Evolutionary conservation across 495 filamentous ascomycete genomes (phyloP), one percentile per base, ranked within the genome.

Genomic region (Parachaetomium inaequale): DNA sequence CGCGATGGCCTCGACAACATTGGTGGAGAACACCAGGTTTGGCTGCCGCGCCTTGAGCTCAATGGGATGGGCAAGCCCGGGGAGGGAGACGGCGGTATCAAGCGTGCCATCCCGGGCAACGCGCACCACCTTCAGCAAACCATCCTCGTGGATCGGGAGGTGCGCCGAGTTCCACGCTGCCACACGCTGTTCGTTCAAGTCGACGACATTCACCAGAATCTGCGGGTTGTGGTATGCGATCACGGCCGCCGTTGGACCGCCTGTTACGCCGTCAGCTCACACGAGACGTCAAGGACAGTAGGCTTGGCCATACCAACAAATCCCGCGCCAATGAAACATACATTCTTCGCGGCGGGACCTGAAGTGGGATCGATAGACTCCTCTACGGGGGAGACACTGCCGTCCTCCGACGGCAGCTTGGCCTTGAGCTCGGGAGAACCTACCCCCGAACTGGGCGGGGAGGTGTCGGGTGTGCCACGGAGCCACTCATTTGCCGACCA

Each of bases 91-190:
- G 55, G 54, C 62, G 45, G 59, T 70, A 60, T 62, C 56, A n/a
- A 65, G 58, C 1, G 70, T 72, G 17, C 84, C 83, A 63, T 91
- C 88, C 38, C 89, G 79, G 10, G 85, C 78, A 7, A 82, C 72
- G 36, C 82, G 77, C 8, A 93, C 87, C 8, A 92, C 79, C n/a
- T 87, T 82, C 19, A 81, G 64, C 7, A 94, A 75, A 0, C 86
- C 89, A 2, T 87, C 84, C 69, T 94, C 90, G 71, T 89, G 87
- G 55, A 94, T 91, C 14, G 90, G 90, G 31, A 92, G 80, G 61
- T 87, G 83, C 38, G 78, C 71, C 1, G 88, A 88, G 59, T 90
- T 88, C 90, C 90, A 93, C 29, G 81, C 78, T 34, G 75, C 76
- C 63, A 93, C 87, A n/a, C 89, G 81, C 8, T 67, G 62, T 21